phyloP scores from a whole-genome alignment of 306 rosid genomes.

The Vigna radiata region DNA sequence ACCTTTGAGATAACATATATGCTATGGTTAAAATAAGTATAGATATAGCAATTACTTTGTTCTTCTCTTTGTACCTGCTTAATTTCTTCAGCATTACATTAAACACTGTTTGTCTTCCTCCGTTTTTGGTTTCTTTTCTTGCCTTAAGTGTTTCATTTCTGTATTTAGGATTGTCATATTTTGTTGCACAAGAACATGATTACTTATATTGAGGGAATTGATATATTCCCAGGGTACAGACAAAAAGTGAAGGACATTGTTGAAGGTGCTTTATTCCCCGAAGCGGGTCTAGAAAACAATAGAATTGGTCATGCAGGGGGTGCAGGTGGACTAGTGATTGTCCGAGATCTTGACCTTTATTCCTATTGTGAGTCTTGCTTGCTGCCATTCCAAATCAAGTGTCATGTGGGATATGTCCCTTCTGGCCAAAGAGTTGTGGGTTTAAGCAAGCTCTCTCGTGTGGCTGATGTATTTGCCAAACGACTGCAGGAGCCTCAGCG shows the following conservation, averaged over 20 bases:
- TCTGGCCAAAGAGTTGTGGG: constrained; percentile 86
- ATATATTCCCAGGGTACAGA: constrained; percentile 65
- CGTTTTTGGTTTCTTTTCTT: neutral
- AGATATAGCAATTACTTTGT: neutral
- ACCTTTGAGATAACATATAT: neutral
- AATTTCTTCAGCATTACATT: constrained; percentile 6
- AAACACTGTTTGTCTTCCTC: constrained; percentile 3
- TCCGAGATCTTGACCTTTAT: constrained; percentile 83
- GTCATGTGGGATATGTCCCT: constrained; percentile 94
- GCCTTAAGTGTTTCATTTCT: neutral
- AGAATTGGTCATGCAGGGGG: constrained; percentile 91
- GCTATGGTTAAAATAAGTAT: neutral
- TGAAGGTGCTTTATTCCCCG: constrained; percentile 90
- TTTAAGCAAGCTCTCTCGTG: constrained; percentile 92
- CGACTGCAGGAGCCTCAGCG: constrained; percentile 66
- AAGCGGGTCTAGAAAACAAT: constrained; percentile 75
- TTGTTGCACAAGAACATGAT: neutral
- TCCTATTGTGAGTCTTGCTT: constrained; percentile 93
- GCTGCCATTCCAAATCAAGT: constrained; percentile 87
- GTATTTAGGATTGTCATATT: neutral
- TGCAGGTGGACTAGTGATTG: constrained; percentile 93
- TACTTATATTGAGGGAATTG: constrained; percentile 2
- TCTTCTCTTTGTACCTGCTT: neutral
- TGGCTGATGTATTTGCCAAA: constrained; percentile 59
- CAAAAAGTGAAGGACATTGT: constrained; percentile 87